These are phyloP conservation scores for Skeletonema marinoi DNA, from an alignment of 108 stramenopile species.

Conservation along the genomic window DNA sequence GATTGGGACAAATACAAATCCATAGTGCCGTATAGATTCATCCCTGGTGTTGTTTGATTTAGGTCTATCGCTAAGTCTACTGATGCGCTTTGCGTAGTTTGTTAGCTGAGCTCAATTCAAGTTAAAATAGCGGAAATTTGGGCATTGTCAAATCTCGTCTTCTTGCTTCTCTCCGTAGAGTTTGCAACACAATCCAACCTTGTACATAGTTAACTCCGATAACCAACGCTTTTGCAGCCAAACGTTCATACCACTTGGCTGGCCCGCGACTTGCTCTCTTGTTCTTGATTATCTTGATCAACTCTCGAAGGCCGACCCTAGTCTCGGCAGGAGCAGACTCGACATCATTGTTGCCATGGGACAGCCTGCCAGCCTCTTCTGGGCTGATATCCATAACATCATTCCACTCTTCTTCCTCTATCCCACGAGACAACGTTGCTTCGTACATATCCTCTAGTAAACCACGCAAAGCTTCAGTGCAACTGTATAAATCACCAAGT, in stretches of 20 bases:
- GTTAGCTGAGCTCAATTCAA: neutral
- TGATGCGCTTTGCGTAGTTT: too few species aligned
- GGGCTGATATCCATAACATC: conserved; percentile 27
- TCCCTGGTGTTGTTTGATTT: conserved; percentile 89
- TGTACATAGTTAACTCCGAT: conserved; percentile 85
- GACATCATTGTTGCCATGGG: neutral
- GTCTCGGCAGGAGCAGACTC: conserved; percentile 3
- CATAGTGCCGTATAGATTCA: conserved; percentile 92
- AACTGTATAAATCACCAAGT: conserved; percentile 46
- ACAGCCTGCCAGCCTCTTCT: conserved; percentile 13
- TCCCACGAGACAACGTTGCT: conserved; percentile 47
- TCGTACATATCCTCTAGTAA: conserved; percentile 80
- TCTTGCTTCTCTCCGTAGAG: conserved; percentile 67
- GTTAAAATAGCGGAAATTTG: conserved; percentile 87
- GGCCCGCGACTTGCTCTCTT: conserved; percentile 32
- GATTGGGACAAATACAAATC: conserved; percentile 96
- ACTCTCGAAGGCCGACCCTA: conserved; percentile 34
- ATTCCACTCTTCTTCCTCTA: conserved; percentile 50
- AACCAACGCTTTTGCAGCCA: conserved; percentile 68
- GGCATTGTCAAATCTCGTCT: conserved; percentile 79
- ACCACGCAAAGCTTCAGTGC: conserved; percentile 48
- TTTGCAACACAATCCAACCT: conserved; percentile 86
- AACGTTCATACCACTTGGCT: conserved; percentile 73
- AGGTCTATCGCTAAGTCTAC: neutral
- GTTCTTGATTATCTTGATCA: conserved; percentile 37